Conservation (phyloP, 768 basidiomycete genomes). For the Termitomyces sp. region DNA sequence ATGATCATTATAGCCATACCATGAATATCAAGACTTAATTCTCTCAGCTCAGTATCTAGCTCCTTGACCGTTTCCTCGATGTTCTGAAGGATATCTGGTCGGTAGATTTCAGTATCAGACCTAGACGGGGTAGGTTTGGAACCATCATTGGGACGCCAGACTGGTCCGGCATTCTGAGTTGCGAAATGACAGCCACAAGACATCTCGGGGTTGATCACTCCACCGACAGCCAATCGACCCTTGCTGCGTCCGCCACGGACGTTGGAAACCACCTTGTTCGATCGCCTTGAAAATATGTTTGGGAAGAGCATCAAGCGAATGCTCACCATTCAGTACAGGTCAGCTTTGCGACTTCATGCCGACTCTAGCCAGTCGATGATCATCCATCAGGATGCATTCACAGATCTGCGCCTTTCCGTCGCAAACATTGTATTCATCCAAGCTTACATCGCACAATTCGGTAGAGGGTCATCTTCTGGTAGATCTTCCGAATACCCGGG, state of each 20-base stretch:
- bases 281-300: constrained; percentile 86
- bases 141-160: constrained; percentile 40
- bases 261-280: constrained; percentile 87
- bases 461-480: constrained; percentile 69
- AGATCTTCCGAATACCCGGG: constrained; percentile 53
- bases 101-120: constrained; percentile 33
- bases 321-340: constrained; percentile 89
- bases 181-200: constrained; percentile 12
- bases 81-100: constrained; percentile 53
- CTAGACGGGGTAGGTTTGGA: constrained; percentile 23
- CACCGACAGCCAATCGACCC: constrained; percentile 12
- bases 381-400: constrained; percentile 67
- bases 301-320: constrained; percentile 78
- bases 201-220: too few relatives aligned
- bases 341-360: constrained; percentile 9
- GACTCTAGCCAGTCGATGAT: neutral
- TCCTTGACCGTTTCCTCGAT: constrained; percentile 50
- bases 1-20: constrained; percentile 29
- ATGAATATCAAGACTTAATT: constrained; percentile 67
- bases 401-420: constrained; percentile 87
- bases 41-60: constrained; percentile 49
- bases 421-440: constrained; percentile 67
- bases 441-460: constrained; percentile 61
- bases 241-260: constrained; percentile 56
- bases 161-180: constrained; percentile 9